Base-by-base conservation (phyloP, 1,284 basidiomycete species). In the Hymenochaete sp. region DNA sequence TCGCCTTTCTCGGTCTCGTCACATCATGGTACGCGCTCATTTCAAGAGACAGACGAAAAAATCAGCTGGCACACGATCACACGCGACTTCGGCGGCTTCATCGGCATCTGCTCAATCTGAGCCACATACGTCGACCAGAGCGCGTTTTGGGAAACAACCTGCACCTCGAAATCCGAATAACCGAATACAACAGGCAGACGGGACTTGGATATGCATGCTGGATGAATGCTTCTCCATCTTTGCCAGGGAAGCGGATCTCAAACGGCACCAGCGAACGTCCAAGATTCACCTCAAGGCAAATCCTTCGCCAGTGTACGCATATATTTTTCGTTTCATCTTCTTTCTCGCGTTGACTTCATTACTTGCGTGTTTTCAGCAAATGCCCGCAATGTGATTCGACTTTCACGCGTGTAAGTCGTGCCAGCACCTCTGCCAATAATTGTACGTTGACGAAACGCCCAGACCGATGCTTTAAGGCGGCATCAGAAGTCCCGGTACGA, bases 301-400 rank as follows among this genome's bases (percentile, higher is more conserved):
- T 29, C 39, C 36, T n/a, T 22, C 24, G 73, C 56, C 84, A 79
- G 82, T 84, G 57, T 60, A 79, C 73, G 14, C 43, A 9, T 21
- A 36, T 31, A 29, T 13, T 24, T 48, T 22, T 11, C 22, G 24
- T 25, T 41, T 27, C 37, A 38, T 52, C 54, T 41, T 50, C 42
- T 45, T 13, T 53, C 54, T 41, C 49, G 43, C 44, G 10, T 27
- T 37, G 36, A 33, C 48, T 27, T 39, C 49, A 37, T 45, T 55
- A 43, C 45, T 32, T 54, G 38, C 18, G 44, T 38, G 52, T 45
- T 56, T 33, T n/a, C 51, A 85, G 82, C 61, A 66, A 73, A 37
- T 85, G 82, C 62, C 80, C 81, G 3, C 80, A 84, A 56, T 85
- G 82, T 52, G 80, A 84, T 56, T 79, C 82, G 32, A 77, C 75